Evolutionary conservation across 2,329 filamentous ascomycete genomes (phyloP), one percentile per base, ranked within the genome.

Genomic region (Metarhizium brunneum): DNA sequence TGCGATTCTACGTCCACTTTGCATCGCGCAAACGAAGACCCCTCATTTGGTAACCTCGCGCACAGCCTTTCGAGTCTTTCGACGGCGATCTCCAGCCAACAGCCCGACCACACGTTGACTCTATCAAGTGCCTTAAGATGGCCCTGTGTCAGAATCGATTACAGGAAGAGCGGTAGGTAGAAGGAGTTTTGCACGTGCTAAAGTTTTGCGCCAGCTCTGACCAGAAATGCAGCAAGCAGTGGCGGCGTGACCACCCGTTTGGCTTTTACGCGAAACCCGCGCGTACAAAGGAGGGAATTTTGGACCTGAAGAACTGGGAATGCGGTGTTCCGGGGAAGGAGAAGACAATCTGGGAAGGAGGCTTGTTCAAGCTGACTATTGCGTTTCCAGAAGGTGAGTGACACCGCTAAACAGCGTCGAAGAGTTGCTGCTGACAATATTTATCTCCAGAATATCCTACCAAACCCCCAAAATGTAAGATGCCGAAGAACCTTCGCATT

Each of bases 331-430:
- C 94, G 3, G 94, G 95, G 66, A 96, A 96, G 70, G 86, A 95
- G 58, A 94, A 95, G 77, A 99, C 95, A 0, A 85, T 97, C 25
- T 99, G 94, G 94, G 92, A 95, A 67, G 92, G 92, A n/a, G 94
- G 94, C 2, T 76, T 96, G 11, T 97, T 97, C 77, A 99, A 97
- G 77, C 77, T 99, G 57, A 90, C 88, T 56, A 87, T 99, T 65
- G 84, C 82, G 11, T 99, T 99, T 65, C 94, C 95, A 0, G 94
- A 99, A 66, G 92, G 91, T 94, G 73, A 71, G 84, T 73, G 52
- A 59, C 50, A 42, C 38, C 42, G 52, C 18, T 60, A 61, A 5
- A 43, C 65, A 11, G 16, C 16, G 25, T n/a, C 20, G 6, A 6
- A 30, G 2, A 25, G 20, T 35, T 18, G 4, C 38, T 29, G 43